phyloP scores from a whole-genome alignment of 805 yeast genomes.

The Wickerhamiella galacta region DNA sequence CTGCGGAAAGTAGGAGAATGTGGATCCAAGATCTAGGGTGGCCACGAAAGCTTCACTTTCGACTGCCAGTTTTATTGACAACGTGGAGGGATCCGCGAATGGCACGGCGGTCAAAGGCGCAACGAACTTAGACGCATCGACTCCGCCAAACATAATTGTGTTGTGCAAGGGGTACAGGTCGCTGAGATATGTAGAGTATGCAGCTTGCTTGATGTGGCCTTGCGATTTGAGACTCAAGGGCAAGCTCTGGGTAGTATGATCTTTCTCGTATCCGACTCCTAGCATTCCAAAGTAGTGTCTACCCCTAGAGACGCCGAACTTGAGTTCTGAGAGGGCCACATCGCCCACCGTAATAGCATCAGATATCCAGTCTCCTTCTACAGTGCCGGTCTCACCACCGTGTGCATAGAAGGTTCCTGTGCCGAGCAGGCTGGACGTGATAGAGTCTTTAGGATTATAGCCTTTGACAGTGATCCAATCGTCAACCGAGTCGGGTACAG shows the following conservation, averaged over 20 bases:
- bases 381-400: too few relatives aligned
- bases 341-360: conserved; percentile 40
- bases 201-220: conserved; percentile 37
- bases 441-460: neutral
- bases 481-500: neutral
- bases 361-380: conserved; percentile 33
- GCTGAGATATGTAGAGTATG: conserved; percentile 48
- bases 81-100: neutral
- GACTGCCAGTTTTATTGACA: too few relatives aligned
- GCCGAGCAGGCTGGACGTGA: neutral
- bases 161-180: conserved; percentile 17
- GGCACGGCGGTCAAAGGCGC: conserved; percentile 28
- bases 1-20: too few relatives aligned
- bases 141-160: conserved; percentile 30
- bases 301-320: conserved; percentile 69
- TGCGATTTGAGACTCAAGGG: conserved; percentile 1
- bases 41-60: too few relatives aligned
- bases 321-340: conserved; percentile 31
- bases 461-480: too few relatives aligned
- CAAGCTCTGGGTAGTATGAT: conserved; percentile 1
- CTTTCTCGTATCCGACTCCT: too few relatives aligned
- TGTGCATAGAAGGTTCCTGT: conserved; percentile 24
- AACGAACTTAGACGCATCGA: conserved; percentile 30
- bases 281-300: too few relatives aligned
- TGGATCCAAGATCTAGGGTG: too few relatives aligned